Conservation (phyloP, 192 early-diverging fungal genomes). For the Coemansia erecta region DNA sequence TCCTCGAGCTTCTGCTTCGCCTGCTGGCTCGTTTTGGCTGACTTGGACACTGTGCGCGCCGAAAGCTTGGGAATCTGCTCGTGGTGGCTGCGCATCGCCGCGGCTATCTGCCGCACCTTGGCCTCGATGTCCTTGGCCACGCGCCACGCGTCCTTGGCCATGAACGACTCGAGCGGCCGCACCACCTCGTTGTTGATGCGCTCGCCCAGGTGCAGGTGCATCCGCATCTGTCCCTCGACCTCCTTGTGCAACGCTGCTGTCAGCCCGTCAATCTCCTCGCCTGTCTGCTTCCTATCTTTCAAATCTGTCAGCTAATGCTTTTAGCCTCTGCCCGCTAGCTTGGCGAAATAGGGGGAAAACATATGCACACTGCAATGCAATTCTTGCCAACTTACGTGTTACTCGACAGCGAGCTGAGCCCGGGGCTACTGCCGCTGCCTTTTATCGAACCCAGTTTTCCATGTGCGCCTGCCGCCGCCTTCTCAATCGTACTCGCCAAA, state of each 20-base stretch:
- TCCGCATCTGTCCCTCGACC: slow-evolving; percentile 24
- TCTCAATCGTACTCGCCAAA: slow-evolving; percentile 33
- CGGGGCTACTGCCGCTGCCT: background rate
- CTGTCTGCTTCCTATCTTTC: background rate
- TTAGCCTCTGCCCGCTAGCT: background rate
- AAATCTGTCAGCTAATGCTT: background rate
- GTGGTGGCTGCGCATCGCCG: slow-evolving; percentile 32
- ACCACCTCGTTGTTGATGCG: slow-evolving; percentile 47
- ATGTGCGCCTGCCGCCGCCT: slow-evolving; percentile 5
- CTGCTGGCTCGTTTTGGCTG: slow-evolving; percentile 35
- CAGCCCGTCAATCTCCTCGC: slow-evolving; percentile 14
- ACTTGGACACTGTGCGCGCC: slow-evolving; percentile 32
- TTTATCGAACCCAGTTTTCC: slow-evolving; percentile 14
- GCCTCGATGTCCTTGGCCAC: slow-evolving; percentile 16
- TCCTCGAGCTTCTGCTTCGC: slow-evolving; percentile 36
- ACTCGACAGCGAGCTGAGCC: background rate
- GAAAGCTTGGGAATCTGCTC: slow-evolving; percentile 47
- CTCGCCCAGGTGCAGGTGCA: slow-evolving; percentile 38
- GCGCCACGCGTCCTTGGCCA: slow-evolving; percentile 22
- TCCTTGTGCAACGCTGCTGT: slow-evolving; percentile 28
- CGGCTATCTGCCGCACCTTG: slow-evolving; percentile 24
- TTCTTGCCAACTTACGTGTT: background rate
- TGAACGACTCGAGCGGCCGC: slow-evolving; percentile 26
- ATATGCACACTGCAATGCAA: background rate
- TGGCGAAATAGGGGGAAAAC: too few relatives aligned